phyloP scores from a whole-genome alignment of 345 rosid genomes.

The Populus alba region DNA sequence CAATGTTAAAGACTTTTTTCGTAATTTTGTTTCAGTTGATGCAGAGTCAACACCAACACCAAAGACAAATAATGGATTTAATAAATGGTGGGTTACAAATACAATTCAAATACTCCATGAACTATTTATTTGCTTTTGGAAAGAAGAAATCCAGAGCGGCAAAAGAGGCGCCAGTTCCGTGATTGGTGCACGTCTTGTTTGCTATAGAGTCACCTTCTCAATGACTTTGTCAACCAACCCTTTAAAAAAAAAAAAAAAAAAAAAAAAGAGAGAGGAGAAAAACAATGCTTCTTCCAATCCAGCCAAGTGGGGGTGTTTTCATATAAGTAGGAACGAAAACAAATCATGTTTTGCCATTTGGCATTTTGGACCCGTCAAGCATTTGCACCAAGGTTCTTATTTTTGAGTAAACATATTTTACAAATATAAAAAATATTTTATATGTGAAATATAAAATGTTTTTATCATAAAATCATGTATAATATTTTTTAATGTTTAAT shows the following conservation, averaged over 20 bases:
- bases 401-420: too few species aligned
- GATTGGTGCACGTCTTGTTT: constrained; percentile 27
- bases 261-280: too few species aligned
- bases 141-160: constrained; percentile 4
- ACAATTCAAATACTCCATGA: neutral
- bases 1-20: neutral
- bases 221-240: neutral
- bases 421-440: too few species aligned
- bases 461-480: too few species aligned
- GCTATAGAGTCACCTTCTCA: neutral
- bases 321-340: too few species aligned
- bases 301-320: neutral
- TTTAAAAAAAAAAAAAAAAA: too few species aligned
- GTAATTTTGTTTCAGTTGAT: neutral
- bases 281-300: neutral
- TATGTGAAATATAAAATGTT: too few species aligned
- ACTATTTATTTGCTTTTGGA: neutral
- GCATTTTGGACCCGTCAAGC: neutral
- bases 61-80: neutral
- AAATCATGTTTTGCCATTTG: neutral
- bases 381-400: too few species aligned
- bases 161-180: constrained; percentile 31
- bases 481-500: too few species aligned
- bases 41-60: constrained; percentile 8
- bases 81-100: neutral